These are phyloP conservation scores for Cornus suecica DNA, from an alignment of 148 eudicot species.

Conservation along the genomic window DNA sequence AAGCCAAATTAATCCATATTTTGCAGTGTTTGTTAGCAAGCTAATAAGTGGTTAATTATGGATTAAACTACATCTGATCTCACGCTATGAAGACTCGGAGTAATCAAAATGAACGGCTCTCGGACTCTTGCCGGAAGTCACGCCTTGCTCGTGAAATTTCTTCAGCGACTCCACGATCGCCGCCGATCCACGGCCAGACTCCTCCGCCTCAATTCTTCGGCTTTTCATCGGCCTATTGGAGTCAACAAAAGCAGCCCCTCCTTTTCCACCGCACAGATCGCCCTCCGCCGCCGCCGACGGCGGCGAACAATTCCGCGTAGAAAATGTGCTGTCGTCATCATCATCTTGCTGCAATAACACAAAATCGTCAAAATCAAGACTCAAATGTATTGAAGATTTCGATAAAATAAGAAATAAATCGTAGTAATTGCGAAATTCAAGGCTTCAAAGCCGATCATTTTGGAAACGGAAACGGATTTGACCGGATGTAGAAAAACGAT, in stretches of 20 bases:
- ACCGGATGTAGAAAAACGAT: neutral
- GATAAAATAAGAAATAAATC: too few species aligned
- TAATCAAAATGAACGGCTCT: neutral
- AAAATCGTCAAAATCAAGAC: neutral
- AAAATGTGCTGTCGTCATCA: conserved; percentile 17
- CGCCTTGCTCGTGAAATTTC: neutral
- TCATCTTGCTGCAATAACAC: conserved; percentile 19
- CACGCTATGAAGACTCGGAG: neutral
- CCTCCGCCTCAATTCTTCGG: neutral
- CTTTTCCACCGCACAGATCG: neutral
- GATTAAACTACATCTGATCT: neutral
- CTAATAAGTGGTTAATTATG: neutral
- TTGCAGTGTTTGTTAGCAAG: neutral
- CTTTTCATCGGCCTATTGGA: conserved; percentile 22
- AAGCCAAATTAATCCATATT: too few species aligned
- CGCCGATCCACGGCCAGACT: neutral
- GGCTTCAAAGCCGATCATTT: neutral
- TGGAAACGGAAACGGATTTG: neutral
- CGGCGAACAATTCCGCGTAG: neutral
- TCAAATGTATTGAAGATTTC: neutral
- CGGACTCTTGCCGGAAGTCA: conserved; percentile 1
- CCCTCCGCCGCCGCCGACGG: neutral
- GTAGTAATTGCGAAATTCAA: neutral
- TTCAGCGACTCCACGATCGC: conserved; percentile 7
- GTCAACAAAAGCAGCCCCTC: conserved; percentile 9